phyloP scores from a whole-genome alignment of 164 flowering plant species.

The Malania oleifera region DNA sequence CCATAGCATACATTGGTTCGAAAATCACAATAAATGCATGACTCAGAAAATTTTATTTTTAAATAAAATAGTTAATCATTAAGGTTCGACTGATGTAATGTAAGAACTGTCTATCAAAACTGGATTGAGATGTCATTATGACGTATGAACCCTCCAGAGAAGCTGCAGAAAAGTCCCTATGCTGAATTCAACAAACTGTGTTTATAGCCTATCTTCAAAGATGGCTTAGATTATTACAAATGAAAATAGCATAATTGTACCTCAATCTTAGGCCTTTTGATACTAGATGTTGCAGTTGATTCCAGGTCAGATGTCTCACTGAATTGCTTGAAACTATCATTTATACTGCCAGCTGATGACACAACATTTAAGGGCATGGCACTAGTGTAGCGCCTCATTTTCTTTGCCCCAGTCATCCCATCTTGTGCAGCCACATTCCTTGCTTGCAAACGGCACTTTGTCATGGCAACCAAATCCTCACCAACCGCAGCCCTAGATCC shows the following conservation, averaged over 20 bases:
- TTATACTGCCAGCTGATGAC: constrained; percentile 61
- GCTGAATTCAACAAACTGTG: no score
- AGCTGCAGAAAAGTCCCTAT: neutral
- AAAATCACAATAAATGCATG: no score
- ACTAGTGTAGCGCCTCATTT: constrained; percentile 75
- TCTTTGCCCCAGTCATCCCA: constrained; percentile 56
- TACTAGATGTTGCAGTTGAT: constrained; percentile 76
- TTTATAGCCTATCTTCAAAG: neutral
- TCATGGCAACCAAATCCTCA: constrained; percentile 92
- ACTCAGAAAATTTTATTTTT: no score
- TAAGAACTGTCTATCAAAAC: neutral
- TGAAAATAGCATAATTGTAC: constrained; percentile 28
- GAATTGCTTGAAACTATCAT: constrained; percentile 51
- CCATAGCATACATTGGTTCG: no score
- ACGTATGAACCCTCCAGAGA: neutral
- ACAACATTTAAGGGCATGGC: constrained; percentile 69
- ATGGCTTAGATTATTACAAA: neutral
- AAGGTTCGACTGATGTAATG: no score
- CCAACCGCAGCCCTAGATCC: constrained; percentile 97
- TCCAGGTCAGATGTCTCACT: constrained; percentile 66
- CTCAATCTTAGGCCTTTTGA: constrained; percentile 65
- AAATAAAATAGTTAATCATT: no score
- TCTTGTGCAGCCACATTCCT: constrained; percentile 61
- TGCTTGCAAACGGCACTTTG: constrained; percentile 86
- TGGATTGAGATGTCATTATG: neutral